Base-by-base conservation (phyloP, 2,329 filamentous ascomycete species). In the Helminthosporium solani region DNA sequence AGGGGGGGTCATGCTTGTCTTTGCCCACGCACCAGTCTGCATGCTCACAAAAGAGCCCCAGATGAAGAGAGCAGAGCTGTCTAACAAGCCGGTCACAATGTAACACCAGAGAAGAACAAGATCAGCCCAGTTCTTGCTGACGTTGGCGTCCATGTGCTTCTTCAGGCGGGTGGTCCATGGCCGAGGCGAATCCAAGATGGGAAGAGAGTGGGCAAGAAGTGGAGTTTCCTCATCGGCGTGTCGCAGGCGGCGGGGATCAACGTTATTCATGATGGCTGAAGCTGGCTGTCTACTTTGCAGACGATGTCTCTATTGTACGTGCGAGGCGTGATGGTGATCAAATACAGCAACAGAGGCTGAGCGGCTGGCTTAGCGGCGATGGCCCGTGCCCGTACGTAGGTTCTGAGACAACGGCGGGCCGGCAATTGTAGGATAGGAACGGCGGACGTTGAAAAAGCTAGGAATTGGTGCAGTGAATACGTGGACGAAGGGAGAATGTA, bases 1-100 rank as follows among this genome's bases (percentile, higher is more conserved):
- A 21, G 9, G 36, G 8, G 12, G 21, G 4, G 23, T 14, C 12
- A 27, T 40, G 37, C 37, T 69, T 73, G 53, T 60, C 81, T 86
- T 87, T 27, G 87, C 91, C 64, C 91, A 69, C 74, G 53, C 60
- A 81, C 86, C 87, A 25, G 87, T 91, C 64, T 91, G 88, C 87
- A 91, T 91, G 58, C 84, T 88, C 33, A 90, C 87, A 58, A 92
- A 92, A 2, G 85, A 85, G 11, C 87, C 86, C 84, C 86, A 91
- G 33, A 86, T 86, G 46, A 84, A 85, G 37, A 88, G 86, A 2
- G 86, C 83, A 2, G 86, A 83, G 69, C 85, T 88, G 70, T 92
- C 88, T 7, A 90, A 78, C 9, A 92, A 74, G 3, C 88, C 88
- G 0, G 88, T 91, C 63, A 90, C 85, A 53, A 88, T 72, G 65